These are phyloP conservation scores for Pichia gijzeniarum DNA, from an alignment of 805 yeast species.

Conservation along the genomic window DNA sequence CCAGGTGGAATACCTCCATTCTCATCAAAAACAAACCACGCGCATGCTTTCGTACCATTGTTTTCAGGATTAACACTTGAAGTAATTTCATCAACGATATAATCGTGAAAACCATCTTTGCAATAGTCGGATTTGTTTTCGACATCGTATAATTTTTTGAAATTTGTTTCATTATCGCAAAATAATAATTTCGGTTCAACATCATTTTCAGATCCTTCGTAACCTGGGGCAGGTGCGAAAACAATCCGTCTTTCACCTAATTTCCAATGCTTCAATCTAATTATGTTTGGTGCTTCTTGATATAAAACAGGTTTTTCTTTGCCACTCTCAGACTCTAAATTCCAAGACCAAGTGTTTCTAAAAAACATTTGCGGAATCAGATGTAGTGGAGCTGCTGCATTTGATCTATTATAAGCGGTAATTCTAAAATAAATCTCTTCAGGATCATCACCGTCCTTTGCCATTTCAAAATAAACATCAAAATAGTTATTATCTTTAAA, in stretches of 20 bases:
- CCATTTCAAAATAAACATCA: constrained; percentile 86
- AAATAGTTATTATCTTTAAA: constrained; percentile 71
- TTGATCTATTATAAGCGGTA: constrained; percentile 82
- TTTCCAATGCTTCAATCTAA: constrained; percentile 59
- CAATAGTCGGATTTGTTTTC: constrained; percentile 54
- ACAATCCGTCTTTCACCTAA: constrained; percentile 60
- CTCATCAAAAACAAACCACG: constrained; percentile 73
- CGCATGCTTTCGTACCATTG: constrained; percentile 78
- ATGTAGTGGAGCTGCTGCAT: constrained; percentile 82
- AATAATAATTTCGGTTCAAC: constrained; percentile 72
- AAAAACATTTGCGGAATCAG: constrained; percentile 77
- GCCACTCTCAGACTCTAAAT: constrained; percentile 46
- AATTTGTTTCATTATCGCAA: constrained; percentile 87
- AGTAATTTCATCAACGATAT: constrained; percentile 53
- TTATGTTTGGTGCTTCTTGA: constrained; percentile 37
- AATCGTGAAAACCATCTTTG: constrained; percentile 91
- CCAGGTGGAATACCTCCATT: constrained; percentile 79
- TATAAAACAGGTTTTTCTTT: constrained; percentile 43
- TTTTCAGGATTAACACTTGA: constrained; percentile 63
- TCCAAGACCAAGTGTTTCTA: constrained; percentile 95
- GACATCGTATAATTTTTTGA: constrained; percentile 56
- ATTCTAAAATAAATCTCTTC: constrained; percentile 77
- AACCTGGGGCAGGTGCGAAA: constrained; percentile 83
- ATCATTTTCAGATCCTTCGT: constrained; percentile 50
- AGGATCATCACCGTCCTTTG: constrained; percentile 73